Evolutionary conservation across 2,329 filamentous ascomycete species (phyloP), one percentile per base, ranked within the genome.

Genomic region (Microsporum canis): DNA sequence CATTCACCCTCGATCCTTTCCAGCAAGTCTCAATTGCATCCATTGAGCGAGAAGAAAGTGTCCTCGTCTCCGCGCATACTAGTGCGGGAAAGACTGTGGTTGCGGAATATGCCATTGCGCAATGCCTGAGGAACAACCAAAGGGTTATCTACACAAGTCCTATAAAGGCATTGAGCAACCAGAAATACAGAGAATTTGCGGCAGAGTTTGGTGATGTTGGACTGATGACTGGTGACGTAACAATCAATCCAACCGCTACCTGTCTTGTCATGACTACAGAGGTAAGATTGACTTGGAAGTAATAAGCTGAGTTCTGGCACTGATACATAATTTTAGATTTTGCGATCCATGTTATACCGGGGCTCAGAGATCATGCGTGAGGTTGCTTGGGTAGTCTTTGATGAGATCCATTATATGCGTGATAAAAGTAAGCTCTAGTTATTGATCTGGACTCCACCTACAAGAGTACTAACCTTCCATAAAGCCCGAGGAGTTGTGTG

Each of bases 291-390:
- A 6, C 43, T 33, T 34, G 34, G 29, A 17, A 38, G 53, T 58
- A 14, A 36, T 33, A 3, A 14, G 12, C 3, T 29, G 36, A 39
- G 23, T 2, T 23, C 17, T 23, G n/a, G 17, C 5, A 23, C 41
- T 55, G 27, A 58, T 38, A 5, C 17, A 23, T n/a, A 12, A 29
- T 56, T 31, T n/a, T 60, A 79, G 78, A 99, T 99, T 90, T 76
- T 99, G 71, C 88, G 94, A 57, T 97, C 92, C 17, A 99, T 99
- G 94, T 74, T 99, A 76, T 99, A 99, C 75, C 84, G 94, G 67
- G 94, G 94, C 63, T 97, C 94, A 0, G 94, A 99, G 77, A 97
- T 99, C 66, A 99, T 99, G 92, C 90, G 94, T 67, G 94, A 99
- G 78, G 95, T 99, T 1, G 91, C 88, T 12, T 99, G 94, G 94